phyloP scores from a whole-genome alignment of 2,329 filamentous ascomycete species.

The Trichoderma afroharzianum region DNA sequence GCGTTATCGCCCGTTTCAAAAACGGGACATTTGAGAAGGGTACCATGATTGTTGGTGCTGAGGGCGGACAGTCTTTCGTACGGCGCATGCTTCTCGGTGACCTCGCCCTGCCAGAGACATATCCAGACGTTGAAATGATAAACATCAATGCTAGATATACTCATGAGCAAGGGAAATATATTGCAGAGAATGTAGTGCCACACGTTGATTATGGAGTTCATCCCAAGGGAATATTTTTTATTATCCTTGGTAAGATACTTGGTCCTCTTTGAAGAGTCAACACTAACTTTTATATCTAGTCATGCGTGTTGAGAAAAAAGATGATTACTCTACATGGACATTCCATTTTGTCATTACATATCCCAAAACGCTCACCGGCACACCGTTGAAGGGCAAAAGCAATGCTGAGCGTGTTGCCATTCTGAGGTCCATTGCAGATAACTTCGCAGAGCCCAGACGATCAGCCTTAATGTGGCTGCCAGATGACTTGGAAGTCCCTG shows the following conservation, averaged over 20 bases:
- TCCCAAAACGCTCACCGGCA: background rate
- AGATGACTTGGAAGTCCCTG: background rate
- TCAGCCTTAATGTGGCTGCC: background rate
- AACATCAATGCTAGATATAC: background rate
- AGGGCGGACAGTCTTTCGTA: background rate
- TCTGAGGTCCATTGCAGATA: background rate
- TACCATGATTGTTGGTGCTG: background rate
- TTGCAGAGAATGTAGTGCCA: background rate
- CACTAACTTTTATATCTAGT: background rate
- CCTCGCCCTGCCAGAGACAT: background rate
- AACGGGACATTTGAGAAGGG: background rate
- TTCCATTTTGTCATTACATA: background rate
- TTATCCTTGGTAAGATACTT: background rate
- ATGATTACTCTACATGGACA: background rate
- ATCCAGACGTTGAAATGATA: background rate
- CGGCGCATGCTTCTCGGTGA: background rate
- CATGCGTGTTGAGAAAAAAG: background rate
- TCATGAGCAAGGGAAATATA: background rate
- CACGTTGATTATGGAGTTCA: background rate
- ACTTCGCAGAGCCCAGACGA: background rate
- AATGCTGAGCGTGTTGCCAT: background rate
- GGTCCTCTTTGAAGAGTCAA: background rate
- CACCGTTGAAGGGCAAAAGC: background rate
- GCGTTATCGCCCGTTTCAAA: background rate
- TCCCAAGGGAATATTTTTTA: background rate